These are phyloP conservation scores for Starmerella riodocensis DNA, from an alignment of 805 yeast species.

Conservation along the genomic window DNA sequence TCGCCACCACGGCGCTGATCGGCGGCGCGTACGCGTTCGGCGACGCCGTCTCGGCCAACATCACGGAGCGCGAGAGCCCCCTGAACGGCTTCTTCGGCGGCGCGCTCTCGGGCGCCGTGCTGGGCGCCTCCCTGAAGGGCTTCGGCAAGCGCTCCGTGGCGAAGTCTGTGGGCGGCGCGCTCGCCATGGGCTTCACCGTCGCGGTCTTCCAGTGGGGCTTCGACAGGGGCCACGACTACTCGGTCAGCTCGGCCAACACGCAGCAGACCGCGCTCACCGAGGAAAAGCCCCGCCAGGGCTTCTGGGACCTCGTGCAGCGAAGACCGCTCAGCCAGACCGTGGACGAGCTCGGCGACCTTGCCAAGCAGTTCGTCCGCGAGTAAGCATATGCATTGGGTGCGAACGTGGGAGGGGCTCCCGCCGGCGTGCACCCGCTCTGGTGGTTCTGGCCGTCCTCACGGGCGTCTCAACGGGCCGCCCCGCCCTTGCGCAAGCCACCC, in stretches of 20 bases:
- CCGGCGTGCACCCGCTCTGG: too few relatives aligned
- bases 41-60: conserved; percentile 39
- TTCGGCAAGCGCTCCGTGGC: conserved; percentile 25
- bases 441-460: too few relatives aligned
- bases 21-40: conserved; percentile 37
- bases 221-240: conserved; percentile 23
- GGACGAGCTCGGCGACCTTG: conserved; percentile 48
- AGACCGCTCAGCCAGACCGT: conserved; percentile 71
- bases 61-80: conserved; percentile 51
- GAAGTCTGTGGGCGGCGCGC: conserved; percentile 36
- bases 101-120: conserved; percentile 34
- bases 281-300: conserved; percentile 37
- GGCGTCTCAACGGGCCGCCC: too few relatives aligned
- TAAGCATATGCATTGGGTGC: too few relatives aligned
- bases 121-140: conserved; percentile 28
- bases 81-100: conserved; percentile 43
- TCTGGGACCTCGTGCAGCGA: conserved; percentile 73
- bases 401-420: too few relatives aligned
- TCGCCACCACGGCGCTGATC: conserved; percentile 32
- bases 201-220: conserved; percentile 31
- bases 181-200: conserved; percentile 34
- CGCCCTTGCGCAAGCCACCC: too few relatives aligned
- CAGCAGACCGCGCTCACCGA: conserved; percentile 30
- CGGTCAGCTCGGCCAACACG: conserved; percentile 21
- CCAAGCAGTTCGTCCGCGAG: conserved; percentile 23